Evolutionary conservation across 331 rosid genomes (phyloP).

Genomic region (Erythrophleum ivorense): DNA sequence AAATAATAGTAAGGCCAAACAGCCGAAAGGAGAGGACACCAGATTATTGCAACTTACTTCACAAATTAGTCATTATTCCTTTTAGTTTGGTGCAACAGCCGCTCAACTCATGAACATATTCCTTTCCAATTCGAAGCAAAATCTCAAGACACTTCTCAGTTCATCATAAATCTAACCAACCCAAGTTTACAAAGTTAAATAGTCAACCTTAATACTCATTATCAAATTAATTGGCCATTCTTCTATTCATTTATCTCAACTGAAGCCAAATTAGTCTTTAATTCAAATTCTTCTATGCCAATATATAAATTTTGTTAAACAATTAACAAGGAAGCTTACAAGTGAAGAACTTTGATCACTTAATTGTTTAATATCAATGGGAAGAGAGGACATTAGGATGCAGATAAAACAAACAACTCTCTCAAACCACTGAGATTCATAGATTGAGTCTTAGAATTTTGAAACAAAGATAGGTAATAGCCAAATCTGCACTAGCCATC

Average conservation of each 20-base stretch:
- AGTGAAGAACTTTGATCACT: conserved; percentile 8
- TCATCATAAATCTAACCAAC: too few species aligned
- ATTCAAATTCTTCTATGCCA: not conserved
- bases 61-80: not conserved
- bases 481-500: not conserved
- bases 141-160: too few species aligned
- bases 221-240: not conserved
- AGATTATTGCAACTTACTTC: too few species aligned
- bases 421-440: not conserved
- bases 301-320: not conserved
- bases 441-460: not conserved
- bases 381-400: not conserved
- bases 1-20: too few species aligned
- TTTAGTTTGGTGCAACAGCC: too few species aligned
- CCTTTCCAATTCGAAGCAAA: too few species aligned
- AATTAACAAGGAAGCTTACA: not conserved
- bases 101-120: too few species aligned
- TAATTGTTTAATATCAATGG: not conserved
- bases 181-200: too few species aligned
- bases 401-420: not conserved
- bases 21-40: too few species aligned
- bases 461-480: not conserved
- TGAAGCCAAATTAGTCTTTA: not conserved
- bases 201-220: too few species aligned
- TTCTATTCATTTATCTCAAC: not conserved